A percentile compares a stretch with the other conserved stretches of the same genome.
Conservation (phyloP, 2,329 filamentous ascomycete genomes). For the Dothidotthia symphoricarpi region DNA sequence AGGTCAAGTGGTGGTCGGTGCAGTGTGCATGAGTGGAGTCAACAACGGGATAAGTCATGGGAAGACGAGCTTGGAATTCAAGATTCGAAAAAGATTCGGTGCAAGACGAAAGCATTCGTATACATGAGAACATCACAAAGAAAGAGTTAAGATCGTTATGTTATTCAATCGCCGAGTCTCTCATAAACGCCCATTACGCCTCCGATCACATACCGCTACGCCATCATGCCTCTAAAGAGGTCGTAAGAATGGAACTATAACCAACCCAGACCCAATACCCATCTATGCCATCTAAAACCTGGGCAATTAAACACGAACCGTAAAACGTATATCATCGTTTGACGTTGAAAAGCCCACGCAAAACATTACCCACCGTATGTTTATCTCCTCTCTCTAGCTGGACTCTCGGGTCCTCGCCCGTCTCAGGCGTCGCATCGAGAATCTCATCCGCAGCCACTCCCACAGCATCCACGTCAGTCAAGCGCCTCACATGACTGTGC, state of each 20-base stretch:
- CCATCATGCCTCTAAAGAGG: conserved; percentile 14
- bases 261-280: conserved; percentile 4
- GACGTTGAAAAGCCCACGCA: no score
- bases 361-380: neutral
- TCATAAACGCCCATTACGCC: conserved; percentile 21
- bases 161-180: no score
- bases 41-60: no score
- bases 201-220: conserved; percentile 28
- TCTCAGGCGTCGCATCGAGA: no score
- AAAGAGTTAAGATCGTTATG: no score
- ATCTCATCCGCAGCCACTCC: conserved; percentile 8
- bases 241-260: conserved; percentile 2
- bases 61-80: no score
- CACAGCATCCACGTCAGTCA: conserved; percentile 17
- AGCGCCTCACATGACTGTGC: conserved; percentile 71
- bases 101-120: no score
- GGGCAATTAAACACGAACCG: no score
- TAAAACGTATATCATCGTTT: no score
- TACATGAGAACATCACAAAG: neutral
- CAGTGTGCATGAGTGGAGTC: conserved; percentile 13
- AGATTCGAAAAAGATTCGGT: no score
- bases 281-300: conserved; percentile 23
- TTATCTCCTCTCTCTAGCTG: conserved; percentile 6
- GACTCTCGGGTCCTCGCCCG: neutral
- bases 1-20: conserved; percentile 21